Evolutionary conservation across 1,284 basidiomycete genomes (phyloP), one percentile per base, ranked within the genome.

Genomic region (Cutaneotrichosporon arboriforme): DNA sequence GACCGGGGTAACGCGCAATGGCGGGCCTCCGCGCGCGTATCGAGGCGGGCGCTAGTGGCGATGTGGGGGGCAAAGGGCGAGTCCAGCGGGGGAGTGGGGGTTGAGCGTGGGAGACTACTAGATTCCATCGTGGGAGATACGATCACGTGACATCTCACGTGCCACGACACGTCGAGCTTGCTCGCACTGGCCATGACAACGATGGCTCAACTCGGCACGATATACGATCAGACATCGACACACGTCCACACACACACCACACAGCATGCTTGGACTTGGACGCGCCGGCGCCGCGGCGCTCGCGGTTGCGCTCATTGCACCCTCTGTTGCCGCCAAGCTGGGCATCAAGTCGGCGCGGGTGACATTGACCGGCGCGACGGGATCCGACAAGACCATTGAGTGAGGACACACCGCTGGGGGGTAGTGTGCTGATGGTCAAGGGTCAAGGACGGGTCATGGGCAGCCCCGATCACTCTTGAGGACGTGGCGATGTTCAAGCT

Each of bases 401-500:
- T 45, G 43, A 33, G 43, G 7, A 31, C 26, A 31, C 26, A 10
- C 26, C 10, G 7, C 26, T 31, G 26, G 7, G 26, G 5, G 26
- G 7, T 31, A 31, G n/a, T n/a, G n/a, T n/a, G n/a, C 26, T 31
- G 10, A 31, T 10, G 26, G 26, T 5, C 5, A 23, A 49, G 47
- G 14, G 23, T 49, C 12, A 46, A 51, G 37, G 26, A 42, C 17
- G 34, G 33, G 17, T 21, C 37, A 10, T 45, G 35, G 42, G 22
- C 23, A 26, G 31, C 26, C 14, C 44, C 51, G 2, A 33, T 52
- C 20, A 15, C 18, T 8, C 38, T 52, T 33, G 18, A 37, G 7
- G 17, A 31, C 14, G 39, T 20, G 2, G 37, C 44, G 33, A 51
- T 42, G 2, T 31, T 50, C 41, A 50, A 50, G 35, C 41, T 50